These are phyloP conservation scores for Amaranthus hypochondriacus DNA, from an alignment of 148 eudicot genomes.

Conservation along the genomic window DNA sequence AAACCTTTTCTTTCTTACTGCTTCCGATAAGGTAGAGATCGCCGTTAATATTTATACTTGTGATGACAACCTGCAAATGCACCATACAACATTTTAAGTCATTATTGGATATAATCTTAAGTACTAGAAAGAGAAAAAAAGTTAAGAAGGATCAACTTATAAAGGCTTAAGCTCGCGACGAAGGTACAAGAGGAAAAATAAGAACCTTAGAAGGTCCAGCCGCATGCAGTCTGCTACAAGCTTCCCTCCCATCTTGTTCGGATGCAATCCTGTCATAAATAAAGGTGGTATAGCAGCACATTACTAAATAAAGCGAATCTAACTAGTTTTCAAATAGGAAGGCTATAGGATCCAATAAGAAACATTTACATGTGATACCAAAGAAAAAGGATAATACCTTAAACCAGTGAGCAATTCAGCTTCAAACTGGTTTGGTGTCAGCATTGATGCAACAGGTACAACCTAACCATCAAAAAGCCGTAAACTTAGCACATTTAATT, in stretches of 20 bases:
- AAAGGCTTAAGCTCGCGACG: not conserved
- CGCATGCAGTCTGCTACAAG: constrained; percentile 85
- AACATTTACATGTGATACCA: not conserved
- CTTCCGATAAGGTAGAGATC: constrained; percentile 79
- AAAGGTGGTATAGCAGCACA: not conserved
- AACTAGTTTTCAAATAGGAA: not conserved
- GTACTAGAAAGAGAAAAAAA: not conserved
- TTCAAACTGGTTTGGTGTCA: constrained; percentile 99
- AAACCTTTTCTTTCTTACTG: constrained; percentile 74
- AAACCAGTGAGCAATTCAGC: constrained; percentile 83
- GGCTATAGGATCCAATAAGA: not conserved
- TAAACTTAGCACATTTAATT: not conserved
- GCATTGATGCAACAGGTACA: constrained; percentile 95
- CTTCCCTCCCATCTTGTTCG: constrained; percentile 85
- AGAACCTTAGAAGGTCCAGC: constrained; percentile 92
- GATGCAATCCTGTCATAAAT: constrained; percentile 52
- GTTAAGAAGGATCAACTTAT: not conserved
- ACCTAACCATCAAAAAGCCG: constrained; percentile 47
- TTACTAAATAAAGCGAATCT: not conserved
- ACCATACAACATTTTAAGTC: constrained; percentile 15
- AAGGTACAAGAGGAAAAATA: not conserved
- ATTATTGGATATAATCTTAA: constrained; percentile 1
- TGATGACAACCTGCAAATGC: constrained; percentile 77
- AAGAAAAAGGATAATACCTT: constrained; percentile 43
- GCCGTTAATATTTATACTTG: constrained; percentile 79